phyloP scores from a whole-genome alignment of 208 protist genomes.

The Leishmania lainsoni region DNA sequence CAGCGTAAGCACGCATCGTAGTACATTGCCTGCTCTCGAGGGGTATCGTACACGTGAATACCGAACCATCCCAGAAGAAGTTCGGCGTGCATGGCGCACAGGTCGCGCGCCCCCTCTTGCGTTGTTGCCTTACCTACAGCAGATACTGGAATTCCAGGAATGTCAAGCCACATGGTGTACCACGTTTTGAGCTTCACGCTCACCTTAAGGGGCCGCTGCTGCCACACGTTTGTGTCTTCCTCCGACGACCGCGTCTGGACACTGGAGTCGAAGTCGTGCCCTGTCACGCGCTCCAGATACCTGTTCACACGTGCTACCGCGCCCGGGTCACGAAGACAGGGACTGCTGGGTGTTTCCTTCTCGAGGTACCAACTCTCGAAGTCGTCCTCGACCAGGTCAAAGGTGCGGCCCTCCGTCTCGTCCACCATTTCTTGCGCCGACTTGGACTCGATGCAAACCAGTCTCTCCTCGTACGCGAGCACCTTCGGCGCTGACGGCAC shows the following conservation, averaged over 20 bases:
- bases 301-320: constrained; percentile 38
- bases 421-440: constrained; percentile 33
- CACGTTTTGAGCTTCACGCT: constrained; percentile 17
- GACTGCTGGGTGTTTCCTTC: constrained; percentile 34
- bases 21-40: constrained; percentile 43
- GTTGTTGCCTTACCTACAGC: constrained; percentile 60
- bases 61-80: constrained; percentile 58
- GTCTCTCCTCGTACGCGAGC: constrained; percentile 4
- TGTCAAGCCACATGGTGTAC: constrained; percentile 25
- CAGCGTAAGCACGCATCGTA: constrained; percentile 66
- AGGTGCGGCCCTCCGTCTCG: constrained; percentile 62
- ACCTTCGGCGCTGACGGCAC: background rate
- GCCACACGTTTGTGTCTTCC: constrained; percentile 22
- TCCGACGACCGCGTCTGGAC: constrained; percentile 13
- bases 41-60: constrained; percentile 35
- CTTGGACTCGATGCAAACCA: background rate
- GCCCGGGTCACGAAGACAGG: constrained; percentile 47
- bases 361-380: constrained; percentile 39
- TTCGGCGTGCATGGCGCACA: constrained; percentile 87
- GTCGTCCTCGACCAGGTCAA: constrained; percentile 57
- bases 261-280: constrained; percentile 9
- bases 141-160: constrained; percentile 18
- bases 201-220: constrained; percentile 1
- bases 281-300: constrained; percentile 21
- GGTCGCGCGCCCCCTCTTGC: constrained; percentile 22